These are phyloP conservation scores for Ceratocystis variospora DNA, from an alignment of 2,329 filamentous ascomycete genomes.

Conservation along the genomic window DNA sequence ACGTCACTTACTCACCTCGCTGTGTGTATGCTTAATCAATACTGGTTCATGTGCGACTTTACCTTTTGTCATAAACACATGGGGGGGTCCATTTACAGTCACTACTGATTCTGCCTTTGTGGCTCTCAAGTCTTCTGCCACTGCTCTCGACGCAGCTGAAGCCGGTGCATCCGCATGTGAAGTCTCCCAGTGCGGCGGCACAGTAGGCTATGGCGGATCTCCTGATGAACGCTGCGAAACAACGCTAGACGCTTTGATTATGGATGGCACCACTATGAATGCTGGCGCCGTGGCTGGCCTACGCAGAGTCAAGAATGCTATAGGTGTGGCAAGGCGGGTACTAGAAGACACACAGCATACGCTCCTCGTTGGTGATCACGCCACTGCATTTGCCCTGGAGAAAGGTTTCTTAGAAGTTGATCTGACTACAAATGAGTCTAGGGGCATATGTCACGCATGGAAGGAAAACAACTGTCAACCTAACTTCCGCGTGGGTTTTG, in stretches of 20 bases:
- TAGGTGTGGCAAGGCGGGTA: constrained; percentile 37
- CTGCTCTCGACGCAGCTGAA: constrained; percentile 39
- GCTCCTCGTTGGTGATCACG: constrained; percentile 38
- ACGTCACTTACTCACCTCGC: not conserved
- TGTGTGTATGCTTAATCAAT: not conserved
- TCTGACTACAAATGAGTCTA: constrained; percentile 32
- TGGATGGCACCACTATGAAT: constrained; percentile 42
- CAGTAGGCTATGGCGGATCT: constrained; percentile 41
- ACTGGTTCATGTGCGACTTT: constrained; percentile 20
- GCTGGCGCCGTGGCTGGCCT: constrained; percentile 40
- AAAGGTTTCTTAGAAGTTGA: constrained; percentile 37
- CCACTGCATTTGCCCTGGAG: constrained; percentile 38
- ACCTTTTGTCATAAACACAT: constrained; percentile 42
- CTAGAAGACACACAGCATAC: constrained; percentile 39
- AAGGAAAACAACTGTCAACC: constrained; percentile 32
- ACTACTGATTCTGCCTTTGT: constrained; percentile 39
- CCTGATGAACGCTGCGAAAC: constrained; percentile 44
- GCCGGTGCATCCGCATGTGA: constrained; percentile 40
- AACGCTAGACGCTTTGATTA: constrained; percentile 45
- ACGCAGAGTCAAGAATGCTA: constrained; percentile 35
- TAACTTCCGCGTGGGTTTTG: constrained; percentile 37
- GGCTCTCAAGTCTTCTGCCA: constrained; percentile 25
- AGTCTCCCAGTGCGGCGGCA: constrained; percentile 38
- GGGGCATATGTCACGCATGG: constrained; percentile 32
- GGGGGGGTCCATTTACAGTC: constrained; percentile 38